These are phyloP conservation scores for Stagonosporopsis cucurbitacearum DNA, from an alignment of 2,329 filamentous ascomycete genomes.

Conservation along the genomic window DNA sequence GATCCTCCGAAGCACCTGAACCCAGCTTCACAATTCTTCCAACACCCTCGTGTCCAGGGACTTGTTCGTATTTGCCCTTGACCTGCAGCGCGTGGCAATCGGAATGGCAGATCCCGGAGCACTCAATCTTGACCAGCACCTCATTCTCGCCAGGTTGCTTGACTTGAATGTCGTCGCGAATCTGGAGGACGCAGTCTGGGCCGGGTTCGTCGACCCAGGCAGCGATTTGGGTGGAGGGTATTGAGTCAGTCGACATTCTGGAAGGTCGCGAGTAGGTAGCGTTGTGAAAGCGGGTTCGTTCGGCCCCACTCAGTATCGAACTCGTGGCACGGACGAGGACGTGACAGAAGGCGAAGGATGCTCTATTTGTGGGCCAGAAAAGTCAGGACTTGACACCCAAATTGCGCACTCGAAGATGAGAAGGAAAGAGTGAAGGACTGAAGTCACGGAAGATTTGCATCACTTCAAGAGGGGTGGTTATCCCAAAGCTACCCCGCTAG, in stretches of 20 bases:
- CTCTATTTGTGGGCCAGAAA: not conserved
- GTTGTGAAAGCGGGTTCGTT: not conserved
- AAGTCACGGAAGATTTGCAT: not conserved
- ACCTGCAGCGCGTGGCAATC: conserved; percentile 56
- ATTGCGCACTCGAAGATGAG: not conserved
- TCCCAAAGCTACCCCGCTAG: conserved; percentile 2
- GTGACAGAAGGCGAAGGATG: not conserved
- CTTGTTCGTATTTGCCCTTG: conserved; percentile 53
- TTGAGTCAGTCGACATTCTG: conserved; percentile 17
- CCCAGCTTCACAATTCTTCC: conserved; percentile 52
- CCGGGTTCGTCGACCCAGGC: conserved; percentile 49
- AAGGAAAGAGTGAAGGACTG: not conserved
- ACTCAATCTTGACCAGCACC: conserved; percentile 57
- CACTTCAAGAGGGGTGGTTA: not conserved
- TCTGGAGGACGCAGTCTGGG: conserved; percentile 44
- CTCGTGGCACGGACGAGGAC: not conserved
- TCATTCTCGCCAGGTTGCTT: conserved; percentile 50
- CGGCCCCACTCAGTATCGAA: not conserved
- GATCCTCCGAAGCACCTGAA: conserved; percentile 20
- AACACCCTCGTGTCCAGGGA: conserved; percentile 57
- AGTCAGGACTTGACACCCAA: not conserved
- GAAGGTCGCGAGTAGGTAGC: not conserved
- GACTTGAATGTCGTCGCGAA: conserved; percentile 46
- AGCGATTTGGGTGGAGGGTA: conserved; percentile 44
- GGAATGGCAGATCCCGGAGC: conserved; percentile 57